Evolutionary conservation across 495 filamentous ascomycete species (phyloP), one percentile per base, ranked within the genome.

Genomic region (Cercophora samala): DNA sequence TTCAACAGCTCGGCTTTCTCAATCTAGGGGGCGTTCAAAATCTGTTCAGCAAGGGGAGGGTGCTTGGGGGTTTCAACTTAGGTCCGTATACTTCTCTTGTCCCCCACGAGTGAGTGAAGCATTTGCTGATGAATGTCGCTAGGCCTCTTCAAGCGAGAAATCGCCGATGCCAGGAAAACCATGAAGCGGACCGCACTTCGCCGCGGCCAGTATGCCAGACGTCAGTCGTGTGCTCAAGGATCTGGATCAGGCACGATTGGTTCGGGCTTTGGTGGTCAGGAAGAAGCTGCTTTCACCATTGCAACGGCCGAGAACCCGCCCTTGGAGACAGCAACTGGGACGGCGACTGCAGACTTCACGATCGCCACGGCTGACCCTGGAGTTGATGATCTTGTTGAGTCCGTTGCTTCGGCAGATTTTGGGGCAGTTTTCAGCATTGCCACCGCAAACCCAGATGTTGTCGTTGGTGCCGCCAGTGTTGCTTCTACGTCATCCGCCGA

Each of bases 1-100:
- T 82, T n/a, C 66, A 77, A 64, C 72, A 74, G 65, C 72, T 79
- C 21, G 78, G 77, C n/a, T 72, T 82, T 42, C 56, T 81, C 63
- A 74, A 72, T 61, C 63, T 75, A 15, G 65, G 70, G 13, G 73
- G 75, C 29, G 71, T 80, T 46, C 71, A 74, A 51, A 72, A 73
- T 24, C 71, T 82, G 21, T 72, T 82, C 58, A 78, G 74, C 60
- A 74, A 67, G 60, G 78, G 79, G 18, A 37, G 74, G 26, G 64
- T 78, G 11, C 64, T 72, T 65, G 71, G 70, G 21, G 64, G 67
- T 22, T 79, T 80, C 68, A 78, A 80, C 68, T 29, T 80, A 2
- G 76, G 73, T 76, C 37, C 26, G 73, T 66, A 21, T 46, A 56
- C 53, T 56, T 60, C n/a, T 6, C 6, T 18, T 1, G n/a, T n/a